phyloP scores from a whole-genome alignment of 805 yeast genomes.

The Dipodascus geniculatus region DNA sequence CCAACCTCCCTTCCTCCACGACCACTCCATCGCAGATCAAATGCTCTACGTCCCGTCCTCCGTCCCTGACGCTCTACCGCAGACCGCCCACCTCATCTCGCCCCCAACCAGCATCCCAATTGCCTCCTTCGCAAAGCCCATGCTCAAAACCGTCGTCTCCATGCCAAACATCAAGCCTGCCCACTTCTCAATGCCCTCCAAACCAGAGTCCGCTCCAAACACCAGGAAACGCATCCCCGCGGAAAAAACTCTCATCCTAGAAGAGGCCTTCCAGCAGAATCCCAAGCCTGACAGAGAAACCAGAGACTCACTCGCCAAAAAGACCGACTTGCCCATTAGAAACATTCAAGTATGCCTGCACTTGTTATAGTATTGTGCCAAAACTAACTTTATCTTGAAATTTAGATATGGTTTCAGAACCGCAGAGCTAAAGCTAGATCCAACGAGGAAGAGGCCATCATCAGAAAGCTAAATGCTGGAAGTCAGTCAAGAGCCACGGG shows the following conservation, averaged over 20 bases:
- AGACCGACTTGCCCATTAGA: slow-evolving; percentile 69
- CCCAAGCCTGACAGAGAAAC: slow-evolving; percentile 67
- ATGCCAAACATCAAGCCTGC: slow-evolving; percentile 6
- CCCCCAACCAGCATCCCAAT: slow-evolving; percentile 6
- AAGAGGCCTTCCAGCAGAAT: slow-evolving; percentile 56
- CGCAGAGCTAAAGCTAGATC: slow-evolving; percentile 40
- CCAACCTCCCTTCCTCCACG: background rate
- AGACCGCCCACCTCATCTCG: slow-evolving; percentile 2
- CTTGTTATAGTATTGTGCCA: background rate
- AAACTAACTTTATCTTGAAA: background rate
- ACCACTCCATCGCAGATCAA: background rate
- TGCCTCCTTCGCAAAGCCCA: slow-evolving; percentile 4
- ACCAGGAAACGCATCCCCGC: slow-evolving; percentile 21
- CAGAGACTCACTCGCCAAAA: slow-evolving; percentile 55
- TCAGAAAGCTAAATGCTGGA: slow-evolving; percentile 2
- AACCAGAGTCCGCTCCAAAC: slow-evolving; percentile 1
- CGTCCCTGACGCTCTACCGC: slow-evolving; percentile 6
- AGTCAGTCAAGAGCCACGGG: background rate
- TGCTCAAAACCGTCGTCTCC: slow-evolving; percentile 5
- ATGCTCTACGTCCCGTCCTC: background rate
- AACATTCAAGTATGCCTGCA: slow-evolving; percentile 46
- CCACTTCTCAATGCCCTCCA: slow-evolving; percentile 1
- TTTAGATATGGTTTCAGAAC: slow-evolving; percentile 79
- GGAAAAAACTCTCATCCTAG: slow-evolving; percentile 38
- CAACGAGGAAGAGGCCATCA: slow-evolving; percentile 40